Base-by-base conservation (phyloP, 129 eudicot species). In the Artemisia annua region DNA sequence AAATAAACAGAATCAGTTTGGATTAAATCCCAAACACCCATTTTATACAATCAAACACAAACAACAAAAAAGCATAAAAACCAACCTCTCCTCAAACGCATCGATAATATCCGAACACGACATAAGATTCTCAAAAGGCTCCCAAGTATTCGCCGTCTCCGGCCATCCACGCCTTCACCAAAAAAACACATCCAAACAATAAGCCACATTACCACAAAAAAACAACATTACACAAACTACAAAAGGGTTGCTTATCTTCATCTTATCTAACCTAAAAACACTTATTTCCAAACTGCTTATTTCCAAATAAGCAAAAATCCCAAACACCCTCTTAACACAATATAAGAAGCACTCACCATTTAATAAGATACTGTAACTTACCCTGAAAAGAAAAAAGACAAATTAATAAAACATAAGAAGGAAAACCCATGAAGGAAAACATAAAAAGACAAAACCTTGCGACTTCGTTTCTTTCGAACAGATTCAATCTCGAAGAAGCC, bases 161-260 rank as follows among this genome's bases (percentile, higher is more conserved):
- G 98, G 90, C 98, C 98, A 92, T 66, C 88, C 98, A 15, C 98
- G 95, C 98, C 97, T 92, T 55, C 71, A 81, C 50, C 73, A 72
- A 60, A 72, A 60, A 69, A 49, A 76, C 46, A 80, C 3, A 35
- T 44, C 58, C 52, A 12, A 46, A 67, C 7, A n/a, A 26, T 28
- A 75, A 11, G 46, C 57, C 48, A 57, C 61, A 51, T 35, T 20
- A 63, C 52, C 17, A 32, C 19, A 44, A 13, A 12, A 66, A n/a
- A 48, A 20, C 8, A 35, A 35, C 43, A 35, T 35, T 5, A 35
- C 43, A 39, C 2, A 39, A 39, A 39, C 46, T 39, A 39, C 1
- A 39, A 39, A 30, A 39, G 46, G 46, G 7, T 39, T 39, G 46
- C 43, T 6, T 35, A 35, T 35, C 1, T 35, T 35, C 43, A 35